A percentile compares a stretch with the other conserved stretches of the same genome.
These are phyloP conservation scores for Trapa incisa DNA, from an alignment of 345 rosid genomes.

Conservation along the genomic window DNA sequence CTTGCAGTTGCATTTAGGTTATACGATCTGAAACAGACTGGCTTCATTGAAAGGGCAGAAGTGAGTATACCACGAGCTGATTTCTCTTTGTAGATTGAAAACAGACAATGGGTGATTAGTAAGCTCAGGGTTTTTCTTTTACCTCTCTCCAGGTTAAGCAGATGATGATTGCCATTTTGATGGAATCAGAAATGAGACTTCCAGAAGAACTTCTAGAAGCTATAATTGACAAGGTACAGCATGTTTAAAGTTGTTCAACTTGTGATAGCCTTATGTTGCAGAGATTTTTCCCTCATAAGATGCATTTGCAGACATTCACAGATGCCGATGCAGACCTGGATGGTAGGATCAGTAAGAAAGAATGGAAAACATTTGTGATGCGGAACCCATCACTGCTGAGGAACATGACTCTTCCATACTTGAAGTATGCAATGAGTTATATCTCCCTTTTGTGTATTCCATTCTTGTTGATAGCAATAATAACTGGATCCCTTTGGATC, in stretches of 20 bases:
- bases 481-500: too few species aligned
- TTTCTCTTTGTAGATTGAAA: not conserved
- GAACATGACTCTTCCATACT: conserved; percentile 72
- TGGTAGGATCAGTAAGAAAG: conserved; percentile 55
- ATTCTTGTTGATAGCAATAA: too few species aligned
- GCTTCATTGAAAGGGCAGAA: conserved; percentile 77
- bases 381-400: conserved; percentile 48
- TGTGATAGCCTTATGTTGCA: not conserved
- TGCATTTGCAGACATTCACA: conserved; percentile 44
- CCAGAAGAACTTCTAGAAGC: conserved; percentile 45
- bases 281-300: not conserved
- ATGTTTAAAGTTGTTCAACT: not conserved
- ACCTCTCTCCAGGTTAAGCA: conserved; percentile 43
- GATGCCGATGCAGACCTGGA: conserved; percentile 55
- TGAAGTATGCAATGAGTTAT: conserved; percentile 27
- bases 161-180: conserved; percentile 62
- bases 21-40: conserved; percentile 79
- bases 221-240: conserved; percentile 44
- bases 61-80: conserved; percentile 20
- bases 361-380: conserved; percentile 49
- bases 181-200: conserved; percentile 44
- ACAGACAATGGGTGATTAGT: not conserved
- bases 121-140: not conserved
- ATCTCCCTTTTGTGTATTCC: not conserved
- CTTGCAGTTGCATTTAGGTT: conserved; percentile 74